These are phyloP conservation scores for Alternaria sp. DNA, from an alignment of 2,329 filamentous ascomycete genomes.

Conservation along the genomic window DNA sequence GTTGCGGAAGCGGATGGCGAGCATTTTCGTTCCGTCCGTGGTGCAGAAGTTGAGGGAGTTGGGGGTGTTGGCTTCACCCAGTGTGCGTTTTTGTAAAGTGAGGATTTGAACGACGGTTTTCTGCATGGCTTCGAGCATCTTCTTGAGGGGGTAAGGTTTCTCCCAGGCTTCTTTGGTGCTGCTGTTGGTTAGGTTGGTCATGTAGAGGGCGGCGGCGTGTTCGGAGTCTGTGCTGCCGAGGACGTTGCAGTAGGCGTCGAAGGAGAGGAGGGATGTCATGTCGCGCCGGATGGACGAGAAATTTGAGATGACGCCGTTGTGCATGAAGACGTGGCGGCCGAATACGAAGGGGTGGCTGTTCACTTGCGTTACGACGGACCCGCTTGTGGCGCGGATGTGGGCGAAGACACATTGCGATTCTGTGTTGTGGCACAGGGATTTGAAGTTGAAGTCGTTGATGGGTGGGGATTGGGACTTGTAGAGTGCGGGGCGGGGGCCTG, in stretches of 20 bases:
- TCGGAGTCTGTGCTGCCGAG: constrained; percentile 61
- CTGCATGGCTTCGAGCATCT: constrained; percentile 56
- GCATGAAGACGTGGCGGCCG: constrained; percentile 62
- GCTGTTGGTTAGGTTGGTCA: constrained; percentile 53
- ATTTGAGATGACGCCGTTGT: constrained; percentile 60
- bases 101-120: constrained; percentile 57
- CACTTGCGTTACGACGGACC: constrained; percentile 55
- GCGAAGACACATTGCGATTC: constrained; percentile 58
- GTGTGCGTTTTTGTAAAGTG: constrained; percentile 51
- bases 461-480: constrained; percentile 62
- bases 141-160: constrained; percentile 47
- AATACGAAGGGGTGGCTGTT: constrained; percentile 65
- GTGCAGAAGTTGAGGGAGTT: constrained; percentile 61
- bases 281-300: constrained; percentile 57
- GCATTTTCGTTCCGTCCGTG: constrained; percentile 58
- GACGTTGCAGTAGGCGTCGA: constrained; percentile 57
- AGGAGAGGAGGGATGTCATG: constrained; percentile 53
- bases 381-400: constrained; percentile 60
- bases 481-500: constrained; percentile 54
- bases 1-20: constrained; percentile 61
- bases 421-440: constrained; percentile 59
- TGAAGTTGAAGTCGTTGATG: constrained; percentile 61
- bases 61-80: constrained; percentile 50
- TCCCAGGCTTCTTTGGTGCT: constrained; percentile 52
- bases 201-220: constrained; percentile 58